Evolutionary conservation across 805 yeast genomes (phyloP), one percentile per base, ranked within the genome.

Genomic region (Candida xyloterini): DNA sequence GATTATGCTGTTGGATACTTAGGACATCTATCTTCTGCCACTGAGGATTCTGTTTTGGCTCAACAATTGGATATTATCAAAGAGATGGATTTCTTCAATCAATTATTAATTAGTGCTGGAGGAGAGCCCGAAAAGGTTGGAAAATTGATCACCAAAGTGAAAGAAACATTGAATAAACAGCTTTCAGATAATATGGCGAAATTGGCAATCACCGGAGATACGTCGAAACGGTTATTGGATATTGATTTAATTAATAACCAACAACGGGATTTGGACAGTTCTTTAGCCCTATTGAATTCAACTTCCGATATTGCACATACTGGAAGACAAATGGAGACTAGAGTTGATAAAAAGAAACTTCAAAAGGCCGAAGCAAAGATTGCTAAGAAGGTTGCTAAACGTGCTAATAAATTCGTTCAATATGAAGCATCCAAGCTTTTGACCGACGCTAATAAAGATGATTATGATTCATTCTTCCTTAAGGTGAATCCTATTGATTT

Each of bases 291-390:
- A 51, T 64, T 88, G 39, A 88, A 87, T 55, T 88, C 89, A 11
- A 74, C 83, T 11, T 76, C 79, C 46, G 96, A 89, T 57, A 83
- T 93, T 50, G 96, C 90, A 47, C 95, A 90, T 47, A 74, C 95
- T 0, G 96, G 96, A 42, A 78, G 96, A 65, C 80, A 83, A 51
- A 84, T 89, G 69, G 98, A 93, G 63, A 81, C 95, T 31, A 78
- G 95, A 57, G 99, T 93, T 30, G 99, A 93, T 63, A 84, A 84
- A 73, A 90, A 89, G 79, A 93, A 93, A 65, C 79, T 93, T 55
- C 96, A 90, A 60, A 93, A 91, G 65, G 99, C 96, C 42, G 99
- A 93, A 70, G 79, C 89, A 56, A 93, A 93, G 71, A 90, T 93
- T 60, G 97, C 96, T 15, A 91, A 95, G 59, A 93, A 93, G 68